Base-by-base conservation (phyloP, 352 stramenopile genomes). In the Pythium dissotocum region DNA sequence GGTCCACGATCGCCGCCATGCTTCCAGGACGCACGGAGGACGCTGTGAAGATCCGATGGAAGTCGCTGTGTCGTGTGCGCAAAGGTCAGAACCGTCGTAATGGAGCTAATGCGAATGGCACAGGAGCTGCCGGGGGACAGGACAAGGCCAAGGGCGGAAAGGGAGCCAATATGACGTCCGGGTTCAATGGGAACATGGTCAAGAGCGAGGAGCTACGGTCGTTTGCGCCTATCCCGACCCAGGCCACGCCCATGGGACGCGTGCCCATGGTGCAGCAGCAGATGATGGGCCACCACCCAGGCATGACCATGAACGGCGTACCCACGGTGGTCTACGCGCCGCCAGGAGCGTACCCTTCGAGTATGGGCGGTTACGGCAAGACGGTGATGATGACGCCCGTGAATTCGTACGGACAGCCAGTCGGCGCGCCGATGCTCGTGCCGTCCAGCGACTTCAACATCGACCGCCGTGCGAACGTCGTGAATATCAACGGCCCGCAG, bases 31-130 rank as follows among this genome's bases (percentile, higher is more conserved):
- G 91, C 40, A 97, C 89, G 0, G 91, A 97, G 64, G 93, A 98
- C 64, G 85, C 85, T 0, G 88, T 98, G 9, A 97, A 97, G 78
- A 98, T 97, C 65, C 83, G 88, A 9, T 97, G 90, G 89, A 97
- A 97, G 66, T 93, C 86, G 67, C 77, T 96, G 18, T 94, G 88
- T 64, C 77, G 87, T 35, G 85, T 92, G 46, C 82, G 84, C 35
- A 93, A 91, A 69, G 83, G 83, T 67, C 58, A 71, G 58, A 71
- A 66, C 52, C 65, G 65, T 10, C 58, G 65, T 28, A 61, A 44
- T 16, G 49, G 64, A 16, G 14, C 42, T 24, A 65, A 54, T 28
- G 63, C 30, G 21, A 32, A 10, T 4, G 26, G n/a, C 28, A 14
- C 52, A 18, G 51, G 32, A 13, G 33, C 10, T 3, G 36, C 10